Evolutionary conservation across 2,329 filamentous ascomycete genomes (phyloP), one percentile per base, ranked within the genome.

Genomic region (Microdochium trichocladiopsis): DNA sequence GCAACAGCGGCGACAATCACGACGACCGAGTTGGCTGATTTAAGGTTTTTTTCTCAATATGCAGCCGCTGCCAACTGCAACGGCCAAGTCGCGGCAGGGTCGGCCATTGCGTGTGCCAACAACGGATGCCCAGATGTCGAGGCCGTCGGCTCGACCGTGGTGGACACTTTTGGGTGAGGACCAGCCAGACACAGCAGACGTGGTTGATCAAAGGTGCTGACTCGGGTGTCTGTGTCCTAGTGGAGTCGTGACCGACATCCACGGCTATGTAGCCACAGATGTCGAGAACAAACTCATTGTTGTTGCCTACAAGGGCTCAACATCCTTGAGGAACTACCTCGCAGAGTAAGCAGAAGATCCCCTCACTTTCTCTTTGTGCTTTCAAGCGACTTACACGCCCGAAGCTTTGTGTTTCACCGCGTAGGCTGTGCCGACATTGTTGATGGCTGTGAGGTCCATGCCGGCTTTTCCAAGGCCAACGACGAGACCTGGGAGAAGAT

Each of bases 381-480:
- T 24, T 24, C 16, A 14, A 22, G 25, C 12, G 25, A 49, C 14
- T 18, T 45, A 28, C 45, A 51, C 22, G 22, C 18, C 48, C 52
- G 54, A 56, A 50, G 67, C 60, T 53, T 78, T 49, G 56, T 69
- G 49, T 75, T 81, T 59, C 50, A 65, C 10, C 62, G 70, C 58
- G 50, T 63, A 36, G 16, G 52, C 43, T 65, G 72, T 55, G 64
- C 68, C 50, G 41, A 45, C 12, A 66, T 77, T 33, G 72, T 69
- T 56, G 24, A 55, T 2, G 71, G 63, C 60, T 87, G 83, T 64
- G 57, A 68, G 24, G 69, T 79, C 2, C 80, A 85, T 66, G 57
- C 64, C 2, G 85, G 85, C 51, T 88, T 88, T 70, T 69, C 70
- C 58, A 63, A 63, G n/a, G 76, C 79, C 43, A 88, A 82, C 80